Percentiles rank a stretch among this genome's conserved stretches.
Evolutionary conservation across 2,329 filamentous ascomycete genomes (phyloP).

Genomic region (Sarocladium kiliense): DNA sequence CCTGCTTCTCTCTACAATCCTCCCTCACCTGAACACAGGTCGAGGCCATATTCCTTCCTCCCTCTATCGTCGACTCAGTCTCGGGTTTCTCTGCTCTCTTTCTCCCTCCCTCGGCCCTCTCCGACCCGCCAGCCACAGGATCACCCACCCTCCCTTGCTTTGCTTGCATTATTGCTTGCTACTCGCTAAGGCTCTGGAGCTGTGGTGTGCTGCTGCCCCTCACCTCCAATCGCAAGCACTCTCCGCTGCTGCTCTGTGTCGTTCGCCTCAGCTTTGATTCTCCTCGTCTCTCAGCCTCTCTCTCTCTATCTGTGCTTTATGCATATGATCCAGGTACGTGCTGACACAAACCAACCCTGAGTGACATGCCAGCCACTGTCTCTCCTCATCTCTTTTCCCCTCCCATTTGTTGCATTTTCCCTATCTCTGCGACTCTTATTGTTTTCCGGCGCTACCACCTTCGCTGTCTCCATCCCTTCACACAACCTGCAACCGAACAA

Average conservation of each 20-base stretch:
- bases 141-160: constrained; percentile 3
- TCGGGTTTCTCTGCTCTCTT: background rate
- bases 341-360: background rate
- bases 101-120: background rate
- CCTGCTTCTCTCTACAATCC: constrained; percentile 3
- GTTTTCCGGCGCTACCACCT: background rate
- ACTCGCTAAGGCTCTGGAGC: background rate
- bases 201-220: background rate
- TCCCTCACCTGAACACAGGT: background rate
- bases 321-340: constrained; percentile 2
- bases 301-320: background rate
- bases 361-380: constrained; percentile 4
- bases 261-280: background rate
- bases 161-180: constrained; percentile 6
- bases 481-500: background rate
- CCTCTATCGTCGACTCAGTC: background rate
- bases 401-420: background rate
- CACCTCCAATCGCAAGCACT: background rate
- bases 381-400: background rate
- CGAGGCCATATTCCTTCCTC: background rate
- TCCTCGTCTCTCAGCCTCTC: background rate
- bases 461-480: constrained; percentile 1
- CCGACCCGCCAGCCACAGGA: constrained; percentile 5
- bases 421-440: background rate
- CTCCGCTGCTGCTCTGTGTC: background rate